Conservation (phyloP, 108 stramenopile genomes). For the Hondaea fermentalgiana region DNA sequence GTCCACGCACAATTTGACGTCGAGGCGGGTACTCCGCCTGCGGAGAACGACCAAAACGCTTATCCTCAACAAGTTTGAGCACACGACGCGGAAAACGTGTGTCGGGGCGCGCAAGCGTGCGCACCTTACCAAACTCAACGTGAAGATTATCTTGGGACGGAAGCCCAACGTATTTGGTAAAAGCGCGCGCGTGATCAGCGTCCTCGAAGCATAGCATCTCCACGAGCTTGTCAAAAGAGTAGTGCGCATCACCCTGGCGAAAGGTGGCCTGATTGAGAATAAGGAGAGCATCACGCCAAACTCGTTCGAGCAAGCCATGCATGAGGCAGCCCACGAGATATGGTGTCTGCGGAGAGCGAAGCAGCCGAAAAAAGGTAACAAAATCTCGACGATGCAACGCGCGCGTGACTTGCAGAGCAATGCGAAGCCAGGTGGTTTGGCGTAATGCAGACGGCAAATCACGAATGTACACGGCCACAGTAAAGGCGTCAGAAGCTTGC, state of each 20-base stretch:
- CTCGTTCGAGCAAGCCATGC: background rate
- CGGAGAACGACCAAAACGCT: background rate
- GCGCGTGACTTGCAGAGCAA: background rate
- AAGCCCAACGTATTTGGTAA: background rate
- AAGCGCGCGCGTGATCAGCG: background rate
- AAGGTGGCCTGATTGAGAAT: background rate
- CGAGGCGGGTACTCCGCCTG: background rate
- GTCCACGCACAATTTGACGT: background rate
- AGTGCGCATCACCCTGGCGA: background rate
- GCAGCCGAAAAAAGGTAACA: background rate
- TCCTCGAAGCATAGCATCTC: background rate
- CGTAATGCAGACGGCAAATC: background rate
- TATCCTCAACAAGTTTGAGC: background rate
- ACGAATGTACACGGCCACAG: background rate
- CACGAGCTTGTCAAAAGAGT: background rate
- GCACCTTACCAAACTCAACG: background rate
- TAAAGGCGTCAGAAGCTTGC: background rate
- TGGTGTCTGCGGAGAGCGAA: background rate
- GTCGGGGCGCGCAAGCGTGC: background rate
- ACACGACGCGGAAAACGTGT: background rate
- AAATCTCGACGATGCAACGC: background rate
- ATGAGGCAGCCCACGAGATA: slow-evolving; percentile 7
- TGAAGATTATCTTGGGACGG: background rate
- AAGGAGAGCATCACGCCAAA: background rate
- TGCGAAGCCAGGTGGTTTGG: background rate